Percentiles rank a stretch among this genome's conserved stretches.
phyloP scores from a whole-genome alignment of 768 basidiomycete genomes.

The Leccinum variicolor region DNA sequence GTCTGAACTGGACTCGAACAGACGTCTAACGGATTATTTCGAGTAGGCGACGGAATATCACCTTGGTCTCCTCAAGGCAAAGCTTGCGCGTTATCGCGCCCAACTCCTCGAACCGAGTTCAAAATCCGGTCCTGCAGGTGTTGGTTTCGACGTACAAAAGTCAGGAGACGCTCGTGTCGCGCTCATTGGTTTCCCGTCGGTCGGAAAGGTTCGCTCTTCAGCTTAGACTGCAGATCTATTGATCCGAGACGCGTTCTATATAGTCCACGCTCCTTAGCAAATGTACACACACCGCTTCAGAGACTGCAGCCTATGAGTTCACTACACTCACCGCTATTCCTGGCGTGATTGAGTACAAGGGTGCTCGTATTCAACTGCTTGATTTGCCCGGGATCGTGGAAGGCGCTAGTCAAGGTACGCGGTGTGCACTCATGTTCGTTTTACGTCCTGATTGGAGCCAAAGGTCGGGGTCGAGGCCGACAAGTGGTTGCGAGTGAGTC shows the following conservation, averaged over 20 bases:
- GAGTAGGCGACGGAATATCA: conserved; percentile 89
- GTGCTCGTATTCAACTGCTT: conserved; percentile 88
- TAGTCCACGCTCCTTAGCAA: conserved; percentile 91
- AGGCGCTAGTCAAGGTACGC: conserved; percentile 74
- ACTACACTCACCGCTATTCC: conserved; percentile 95
- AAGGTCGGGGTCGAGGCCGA: conserved; percentile 85
- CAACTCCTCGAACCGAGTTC: conserved; percentile 89
- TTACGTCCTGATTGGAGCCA: neutral
- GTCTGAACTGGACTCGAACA: neutral
- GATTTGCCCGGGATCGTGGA: conserved; percentile 97
- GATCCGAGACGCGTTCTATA: conserved; percentile 3
- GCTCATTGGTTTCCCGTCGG: conserved; percentile 93
- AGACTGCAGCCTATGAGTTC: conserved; percentile 92
- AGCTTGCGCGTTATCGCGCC: conserved; percentile 89
- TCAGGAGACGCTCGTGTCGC: conserved; percentile 89
- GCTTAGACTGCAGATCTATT: neutral
- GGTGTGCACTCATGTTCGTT: neutral
- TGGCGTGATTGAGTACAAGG: conserved; percentile 95
- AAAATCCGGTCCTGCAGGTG: conserved; percentile 77
- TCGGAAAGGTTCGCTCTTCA: conserved; percentile 63
- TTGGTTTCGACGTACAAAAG: conserved; percentile 87
- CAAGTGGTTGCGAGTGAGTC: conserved; percentile 88
- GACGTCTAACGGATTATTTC: conserved; percentile 11
- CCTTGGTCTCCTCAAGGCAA: conserved; percentile 90
- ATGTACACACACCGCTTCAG: conserved; percentile 86